A percentile compares a stretch with the other conserved stretches of the same genome.
Evolutionary conservation across 305 asterid species (phyloP).

Genomic region (Rubia occidens): DNA sequence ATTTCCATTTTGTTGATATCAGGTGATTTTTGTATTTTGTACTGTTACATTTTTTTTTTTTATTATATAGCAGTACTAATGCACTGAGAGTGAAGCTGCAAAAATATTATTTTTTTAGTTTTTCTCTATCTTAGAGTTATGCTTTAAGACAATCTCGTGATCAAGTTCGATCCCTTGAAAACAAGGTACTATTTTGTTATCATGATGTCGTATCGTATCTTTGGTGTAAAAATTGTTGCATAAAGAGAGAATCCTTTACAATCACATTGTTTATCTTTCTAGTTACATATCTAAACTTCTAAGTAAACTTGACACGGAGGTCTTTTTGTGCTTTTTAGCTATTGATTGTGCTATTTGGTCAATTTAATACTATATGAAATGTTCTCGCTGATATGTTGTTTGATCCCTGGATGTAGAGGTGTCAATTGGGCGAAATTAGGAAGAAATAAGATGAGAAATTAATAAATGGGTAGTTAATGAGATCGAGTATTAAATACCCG

Average conservation of each 20-base stretch:
- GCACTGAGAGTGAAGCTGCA: not conserved
- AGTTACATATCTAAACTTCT: not conserved
- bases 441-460: too few relatives aligned
- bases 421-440: too few relatives aligned
- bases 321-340: not conserved
- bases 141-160: slow-evolving; percentile 68
- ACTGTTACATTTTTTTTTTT: not conserved
- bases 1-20: not conserved
- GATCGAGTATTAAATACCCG: too few relatives aligned
- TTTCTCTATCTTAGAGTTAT: slow-evolving; percentile 55
- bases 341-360: not conserved
- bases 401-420: slow-evolving; percentile 11
- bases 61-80: not conserved
- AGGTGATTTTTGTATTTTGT: not conserved
- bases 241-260: not conserved
- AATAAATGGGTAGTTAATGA: too few relatives aligned
- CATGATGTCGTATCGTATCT: not conserved
- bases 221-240: not conserved
- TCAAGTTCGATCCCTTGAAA: slow-evolving; percentile 63
- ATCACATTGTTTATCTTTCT: not conserved
- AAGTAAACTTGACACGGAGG: not conserved
- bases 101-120: not conserved
- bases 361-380: not conserved
- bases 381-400: not conserved
- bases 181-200: slow-evolving; percentile 41